Evolutionary conservation across 768 basidiomycete genomes (phyloP), one percentile per base, ranked within the genome.

Genomic region (Tulasnella sp.): DNA sequence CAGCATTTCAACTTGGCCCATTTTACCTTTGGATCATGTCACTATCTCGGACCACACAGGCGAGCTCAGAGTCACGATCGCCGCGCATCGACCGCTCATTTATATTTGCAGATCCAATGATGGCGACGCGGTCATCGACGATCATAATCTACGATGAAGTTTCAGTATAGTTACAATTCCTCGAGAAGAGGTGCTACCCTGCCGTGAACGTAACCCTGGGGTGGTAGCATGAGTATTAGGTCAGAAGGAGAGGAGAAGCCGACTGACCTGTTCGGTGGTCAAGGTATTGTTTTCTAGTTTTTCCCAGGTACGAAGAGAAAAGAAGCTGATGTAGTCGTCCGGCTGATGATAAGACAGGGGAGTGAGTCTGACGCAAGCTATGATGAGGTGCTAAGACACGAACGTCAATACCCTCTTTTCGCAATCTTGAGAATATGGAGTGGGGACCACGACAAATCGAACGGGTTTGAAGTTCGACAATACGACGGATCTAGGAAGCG

Each of bases 101-200:
- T 85, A 99, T 95, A 82, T 97, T 99, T 22, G 97, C 97, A 74
- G 94, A 96, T 19, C 95, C 95, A 79, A 97, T 97, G 81, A 97
- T 95, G 39, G 89, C 95, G 75, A 96, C 85, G 72, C 97, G 90
- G 82, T 99, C 97, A 82, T 99, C 97, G 5, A 98, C 96, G 74
- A 99, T 90, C 85, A 86, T 85, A 22, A 83, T 84, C 82, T 85
- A 71, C 4, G 34, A 22, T 9, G 29, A 76, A 38, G 6, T 0
- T 31, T 17, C n/a, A 68, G 67, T 7, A 17, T 40, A 6, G 39
- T 39, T 12, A 3, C 25, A 2, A 29, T 38, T 4, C 3, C 64
- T 5, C 40, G 15, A 69, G 2, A n/a, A 36, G 22, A 34, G 19
- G 25, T n/a, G 52, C 45, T 73, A 91, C 88, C 85, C 94, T 94